Base-by-base conservation (phyloP, 192 early-diverging fungal genomes). In the Phlyctochytrium arcticum region DNA sequence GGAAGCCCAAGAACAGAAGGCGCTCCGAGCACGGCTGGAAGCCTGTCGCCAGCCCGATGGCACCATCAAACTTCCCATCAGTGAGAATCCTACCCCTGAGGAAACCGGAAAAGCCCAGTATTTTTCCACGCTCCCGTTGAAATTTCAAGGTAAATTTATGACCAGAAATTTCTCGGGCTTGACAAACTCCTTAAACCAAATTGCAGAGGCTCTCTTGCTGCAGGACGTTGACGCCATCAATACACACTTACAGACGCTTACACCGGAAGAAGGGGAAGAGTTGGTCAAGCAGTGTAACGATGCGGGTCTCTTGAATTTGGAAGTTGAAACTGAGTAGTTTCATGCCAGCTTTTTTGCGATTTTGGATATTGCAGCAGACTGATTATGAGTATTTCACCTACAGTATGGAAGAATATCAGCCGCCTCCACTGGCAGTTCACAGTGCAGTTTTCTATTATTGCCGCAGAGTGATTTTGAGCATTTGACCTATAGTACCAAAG, bases 171-270 rank as follows among this genome's bases (percentile, higher is more conserved):
- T 17, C 6, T 10, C 58, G 26, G 9, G 46, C 36, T 30, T 65
- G 33, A 44, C 57, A 27, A 57, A 30, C 3, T 61, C 19, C 26
- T 19, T 7, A 8, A 29, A 54, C 24, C 50, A 69, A 68, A 29
- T 24, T 59, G 42, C 53, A 72, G 75, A 79, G 8, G 94, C 94
- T 3, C 70, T 98, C 5, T 67, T 87, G 36, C 80, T 85, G 2
- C 87, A 84, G 24, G 89, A 91, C 24, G 72, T 95, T 9, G 90
- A 89, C 6, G 86, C 87, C 34, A 88, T 98, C 37, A 95, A 98
- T 72, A 86, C 81, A 33, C 87, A 84, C 29, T 71, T 98, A 32
- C 86, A 83, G 27, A 82, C 75, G 5, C 82, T 91, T 54, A 59
- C 73, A 4, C 82, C 87, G 0, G 75, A 87, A 23, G 83, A 92